Evolutionary conservation across 768 basidiomycete genomes (phyloP), one percentile per base, ranked within the genome.

Genomic region (Psilocybe subaeruginosa): DNA sequence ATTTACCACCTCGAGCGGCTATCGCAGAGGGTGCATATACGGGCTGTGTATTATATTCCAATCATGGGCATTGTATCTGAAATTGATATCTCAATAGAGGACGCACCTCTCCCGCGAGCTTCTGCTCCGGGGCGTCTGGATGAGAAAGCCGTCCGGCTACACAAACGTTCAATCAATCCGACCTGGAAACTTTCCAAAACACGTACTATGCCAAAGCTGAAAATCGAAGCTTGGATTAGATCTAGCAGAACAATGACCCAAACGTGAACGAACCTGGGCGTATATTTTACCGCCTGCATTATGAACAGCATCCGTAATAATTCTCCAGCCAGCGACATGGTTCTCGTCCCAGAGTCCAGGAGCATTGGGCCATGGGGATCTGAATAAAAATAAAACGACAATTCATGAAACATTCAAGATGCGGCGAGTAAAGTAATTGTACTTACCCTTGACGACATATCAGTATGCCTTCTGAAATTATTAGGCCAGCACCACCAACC

Each of bases 271-370:
- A 43, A 58, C 57, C 74, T 86, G 85, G 45, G 70, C 66, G 48
- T 80, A 82, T 23, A 84, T 80, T 33, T 72, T 62, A 6, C 77
- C 74, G 8, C 80, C 80, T 50, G 76, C 78, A 9, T 70, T 66
- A 64, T 85, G 83, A 8, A 86, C 80, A 1, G 74, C 75, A 54
- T 80, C 79, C 1, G 74, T 77, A 50, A 85, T 70, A 52, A 74
- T 77, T 60, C 75, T 80, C 81, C 82, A 84, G 8, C 69, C 81
- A n/a, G 64, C 63, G 5, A 79, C 72, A 62, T 83, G 81, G 19
- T 77, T 76, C 16, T 72, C 61, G 60, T 68, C 78, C 80, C 81
- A 83, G 33, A 82, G 77, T 2, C 82, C 82, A 12, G 81, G 81
- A 5, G 77, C 77, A 59, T 76, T 67, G 12, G 72, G 73, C 77